phyloP scores from a whole-genome alignment of 345 rosid genomes.

The Bruguiera parviflora region DNA sequence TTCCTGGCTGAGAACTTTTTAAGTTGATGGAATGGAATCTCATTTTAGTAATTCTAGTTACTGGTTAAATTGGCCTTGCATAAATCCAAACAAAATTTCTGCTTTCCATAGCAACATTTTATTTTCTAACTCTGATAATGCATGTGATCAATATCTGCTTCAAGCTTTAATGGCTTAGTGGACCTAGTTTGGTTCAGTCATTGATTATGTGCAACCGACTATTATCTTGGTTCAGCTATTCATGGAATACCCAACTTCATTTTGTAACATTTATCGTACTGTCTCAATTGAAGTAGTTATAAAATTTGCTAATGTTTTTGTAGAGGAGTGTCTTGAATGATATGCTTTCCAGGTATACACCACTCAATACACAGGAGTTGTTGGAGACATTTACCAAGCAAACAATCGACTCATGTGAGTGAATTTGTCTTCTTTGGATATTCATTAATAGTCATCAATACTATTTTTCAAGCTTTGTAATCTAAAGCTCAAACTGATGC shows the following conservation, averaged over 20 bases:
- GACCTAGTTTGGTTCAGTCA: background rate
- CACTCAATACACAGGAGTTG: conserved; percentile 71
- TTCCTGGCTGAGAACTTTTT: background rate
- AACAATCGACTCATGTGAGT: conserved; percentile 81
- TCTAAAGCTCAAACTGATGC: background rate
- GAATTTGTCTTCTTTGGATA: background rate
- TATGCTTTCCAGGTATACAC: conserved; percentile 60
- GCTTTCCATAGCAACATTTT: background rate
- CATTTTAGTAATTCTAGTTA: background rate
- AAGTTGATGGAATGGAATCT: background rate
- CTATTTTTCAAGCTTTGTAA: background rate
- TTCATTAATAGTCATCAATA: background rate
- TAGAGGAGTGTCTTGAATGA: conserved; percentile 8
- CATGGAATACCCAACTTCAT: background rate
- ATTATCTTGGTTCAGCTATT: background rate
- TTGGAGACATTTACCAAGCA: conserved; percentile 69
- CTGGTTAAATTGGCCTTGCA: background rate
- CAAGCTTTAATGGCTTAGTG: background rate
- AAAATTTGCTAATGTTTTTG: background rate
- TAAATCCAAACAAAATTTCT: background rate
- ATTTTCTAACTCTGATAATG: background rate
- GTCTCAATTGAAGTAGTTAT: background rate
- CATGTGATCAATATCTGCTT: background rate
- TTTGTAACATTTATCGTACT: background rate
- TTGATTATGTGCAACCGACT: background rate